These are phyloP conservation scores for Monosporozyma aquatica DNA, from an alignment of 805 yeast species.

Conservation along the genomic window DNA sequence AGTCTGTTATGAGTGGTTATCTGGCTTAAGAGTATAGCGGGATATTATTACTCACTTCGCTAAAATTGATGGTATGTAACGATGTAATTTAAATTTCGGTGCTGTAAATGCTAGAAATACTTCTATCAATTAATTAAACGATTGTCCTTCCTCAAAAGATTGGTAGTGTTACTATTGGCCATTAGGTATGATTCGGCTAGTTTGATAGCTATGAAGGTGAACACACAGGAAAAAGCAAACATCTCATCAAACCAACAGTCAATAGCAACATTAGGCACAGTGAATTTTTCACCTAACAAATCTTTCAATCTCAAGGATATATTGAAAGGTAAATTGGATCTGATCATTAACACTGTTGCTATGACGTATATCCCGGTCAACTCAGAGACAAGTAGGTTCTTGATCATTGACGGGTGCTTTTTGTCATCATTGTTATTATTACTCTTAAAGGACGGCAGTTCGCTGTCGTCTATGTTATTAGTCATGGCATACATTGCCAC, in stretches of 20 bases:
- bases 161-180: background rate
- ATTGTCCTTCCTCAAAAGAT: background rate
- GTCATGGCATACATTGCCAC: slow-evolving; percentile 24
- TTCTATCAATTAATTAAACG: background rate
- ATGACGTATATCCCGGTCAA: slow-evolving; percentile 33
- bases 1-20: too few relatives aligned
- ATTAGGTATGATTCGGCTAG: slow-evolving; percentile 17
- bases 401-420: slow-evolving; percentile 31
- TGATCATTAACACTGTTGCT: slow-evolving; percentile 33
- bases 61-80: too few relatives aligned
- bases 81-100: too few relatives aligned
- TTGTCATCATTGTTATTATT: background rate
- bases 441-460: slow-evolving; percentile 15
- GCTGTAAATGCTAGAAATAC: too few relatives aligned
- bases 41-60: too few relatives aligned
- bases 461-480: slow-evolving; percentile 8
- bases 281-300: slow-evolving; percentile 27
- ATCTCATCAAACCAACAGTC: slow-evolving; percentile 37
- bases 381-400: slow-evolving; percentile 33
- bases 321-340: slow-evolving; percentile 32
- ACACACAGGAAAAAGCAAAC: slow-evolving; percentile 27
- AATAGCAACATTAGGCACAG: slow-evolving; percentile 24
- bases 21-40: too few relatives aligned
- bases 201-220: slow-evolving; percentile 24
- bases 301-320: slow-evolving; percentile 28